Conservation (phyloP, 2,329 filamentous ascomycete genomes). For the Eurotiales sp. region DNA sequence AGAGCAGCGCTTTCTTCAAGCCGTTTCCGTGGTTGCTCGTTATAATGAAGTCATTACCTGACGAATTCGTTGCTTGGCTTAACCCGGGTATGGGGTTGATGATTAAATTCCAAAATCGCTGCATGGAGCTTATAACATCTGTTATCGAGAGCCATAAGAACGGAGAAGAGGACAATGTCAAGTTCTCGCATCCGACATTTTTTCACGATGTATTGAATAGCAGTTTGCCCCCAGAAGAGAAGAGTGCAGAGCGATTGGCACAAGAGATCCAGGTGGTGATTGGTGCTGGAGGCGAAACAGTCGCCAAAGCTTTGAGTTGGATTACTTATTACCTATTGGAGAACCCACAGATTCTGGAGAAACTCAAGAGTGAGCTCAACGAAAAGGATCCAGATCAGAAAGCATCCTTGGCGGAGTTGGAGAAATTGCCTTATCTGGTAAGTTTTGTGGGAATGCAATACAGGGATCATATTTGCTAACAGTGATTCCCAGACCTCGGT, state of each 20-base stretch:
- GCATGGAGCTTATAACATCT: constrained; percentile 13
- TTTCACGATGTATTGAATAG: constrained; percentile 30
- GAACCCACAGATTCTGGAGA: constrained; percentile 17
- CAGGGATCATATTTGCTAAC: constrained; percentile 1
- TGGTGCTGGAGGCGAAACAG: constrained; percentile 32
- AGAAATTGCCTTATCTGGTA: constrained; percentile 27
- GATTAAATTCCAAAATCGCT: constrained; percentile 21
- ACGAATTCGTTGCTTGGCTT: constrained; percentile 24
- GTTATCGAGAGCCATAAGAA: constrained; percentile 15
- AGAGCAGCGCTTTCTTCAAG: constrained; percentile 21
- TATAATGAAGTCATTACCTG: constrained; percentile 26
- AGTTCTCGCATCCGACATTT: constrained; percentile 19
- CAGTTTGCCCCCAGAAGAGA: constrained; percentile 29
- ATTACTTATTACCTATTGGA: constrained; percentile 21
- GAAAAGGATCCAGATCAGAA: constrained; percentile 14
- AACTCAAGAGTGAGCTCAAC: constrained; percentile 20
- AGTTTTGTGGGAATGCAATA: constrained; percentile 14
- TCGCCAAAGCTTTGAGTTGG: constrained; percentile 23
- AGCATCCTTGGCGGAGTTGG: constrained; percentile 23
- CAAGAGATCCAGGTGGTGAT: constrained; percentile 30
- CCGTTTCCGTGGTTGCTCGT: constrained; percentile 27
- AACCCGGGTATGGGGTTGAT: constrained; percentile 22
- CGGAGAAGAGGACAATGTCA: not conserved
- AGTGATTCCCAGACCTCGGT: constrained; percentile 20
- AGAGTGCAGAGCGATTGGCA: constrained; percentile 28